Percentiles rank a stretch among this genome's conserved stretches.
Evolutionary conservation across 2,329 filamentous ascomycete genomes (phyloP).

Genomic region (Ophiostoma novo-ulmi): DNA sequence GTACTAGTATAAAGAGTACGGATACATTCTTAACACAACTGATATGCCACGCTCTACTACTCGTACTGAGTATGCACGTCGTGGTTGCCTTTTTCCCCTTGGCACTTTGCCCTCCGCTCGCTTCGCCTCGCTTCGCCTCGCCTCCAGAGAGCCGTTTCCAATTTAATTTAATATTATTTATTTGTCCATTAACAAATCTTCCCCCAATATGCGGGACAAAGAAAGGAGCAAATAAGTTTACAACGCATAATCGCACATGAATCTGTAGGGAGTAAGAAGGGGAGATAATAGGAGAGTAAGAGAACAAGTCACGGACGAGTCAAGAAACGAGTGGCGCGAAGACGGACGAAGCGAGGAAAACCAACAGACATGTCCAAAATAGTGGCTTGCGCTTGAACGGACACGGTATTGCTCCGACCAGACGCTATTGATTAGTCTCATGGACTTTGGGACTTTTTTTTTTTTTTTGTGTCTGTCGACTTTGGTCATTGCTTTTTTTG

Average conservation of each 20-base stretch:
- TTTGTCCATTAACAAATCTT: background rate
- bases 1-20: background rate
- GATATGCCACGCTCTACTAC: background rate
- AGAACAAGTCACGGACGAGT: too few species aligned
- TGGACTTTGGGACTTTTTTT: too few species aligned
- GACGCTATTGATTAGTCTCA: background rate
- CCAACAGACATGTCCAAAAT: background rate
- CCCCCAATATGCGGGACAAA: background rate
- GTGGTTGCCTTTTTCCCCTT: slow-evolving; percentile 8
- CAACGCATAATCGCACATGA: too few species aligned
- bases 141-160: slow-evolving; percentile 7
- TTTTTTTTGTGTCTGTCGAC: background rate
- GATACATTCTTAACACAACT: background rate
- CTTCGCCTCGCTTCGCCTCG: slow-evolving; percentile 14
- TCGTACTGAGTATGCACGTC: slow-evolving; percentile 2
- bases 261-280: too few species aligned
- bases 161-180: background rate
- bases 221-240: background rate
- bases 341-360: background rate
- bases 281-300: too few species aligned
- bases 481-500: background rate
- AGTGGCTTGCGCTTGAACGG: background rate
- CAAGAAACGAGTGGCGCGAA: too few species aligned
- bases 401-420: slow-evolving; percentile 4
- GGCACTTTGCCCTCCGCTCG: slow-evolving; percentile 4